Percentiles rank a stretch among this genome's conserved stretches.
Evolutionary conservation across 768 basidiomycete species (phyloP).

Genomic region (Obba rivulosa): DNA sequence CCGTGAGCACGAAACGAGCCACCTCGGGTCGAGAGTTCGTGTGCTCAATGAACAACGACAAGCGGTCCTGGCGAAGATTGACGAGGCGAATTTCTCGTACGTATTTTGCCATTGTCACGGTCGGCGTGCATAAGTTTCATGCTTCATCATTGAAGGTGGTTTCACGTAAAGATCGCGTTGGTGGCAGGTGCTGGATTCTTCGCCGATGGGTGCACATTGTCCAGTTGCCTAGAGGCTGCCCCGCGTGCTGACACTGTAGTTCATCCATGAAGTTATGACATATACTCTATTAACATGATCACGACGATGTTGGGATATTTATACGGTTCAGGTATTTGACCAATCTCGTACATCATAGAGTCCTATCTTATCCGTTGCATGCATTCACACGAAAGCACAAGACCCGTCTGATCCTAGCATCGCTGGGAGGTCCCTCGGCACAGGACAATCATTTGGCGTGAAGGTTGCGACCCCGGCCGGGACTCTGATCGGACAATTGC

Average conservation of each 20-base stretch:
- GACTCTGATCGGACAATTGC: slow-evolving; percentile 34
- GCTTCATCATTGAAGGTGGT: slow-evolving; percentile 29
- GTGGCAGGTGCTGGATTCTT: slow-evolving; percentile 31
- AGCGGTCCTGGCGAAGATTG: slow-evolving; percentile 44
- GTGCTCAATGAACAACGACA: slow-evolving; percentile 31
- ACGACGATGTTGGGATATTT: slow-evolving; percentile 43
- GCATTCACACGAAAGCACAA: not conserved
- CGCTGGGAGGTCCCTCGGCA: slow-evolving; percentile 24
- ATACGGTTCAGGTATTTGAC: slow-evolving; percentile 21
- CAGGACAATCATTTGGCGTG: slow-evolving; percentile 42
- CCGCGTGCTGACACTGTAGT: not conserved
- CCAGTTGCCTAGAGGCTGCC: not conserved
- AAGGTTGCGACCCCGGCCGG: slow-evolving; percentile 40
- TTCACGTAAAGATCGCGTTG: slow-evolving; percentile 42
- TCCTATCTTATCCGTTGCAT: too few species aligned
- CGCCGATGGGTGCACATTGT: slow-evolving; percentile 22
- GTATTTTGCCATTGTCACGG: slow-evolving; percentile 8
- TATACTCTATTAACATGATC: slow-evolving; percentile 41
- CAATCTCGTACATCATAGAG: not conserved
- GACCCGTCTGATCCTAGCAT: not conserved
- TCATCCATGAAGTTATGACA: slow-evolving; percentile 24
- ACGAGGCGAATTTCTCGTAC: slow-evolving; percentile 43
- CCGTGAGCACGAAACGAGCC: too few species aligned
- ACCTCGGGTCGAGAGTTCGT: not conserved
- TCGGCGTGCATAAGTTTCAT: not conserved